A percentile compares a stretch with the other conserved stretches of the same genome.
Evolutionary conservation across 1,139 yeast species (phyloP).

Genomic region (Ogataea hybrid): DNA sequence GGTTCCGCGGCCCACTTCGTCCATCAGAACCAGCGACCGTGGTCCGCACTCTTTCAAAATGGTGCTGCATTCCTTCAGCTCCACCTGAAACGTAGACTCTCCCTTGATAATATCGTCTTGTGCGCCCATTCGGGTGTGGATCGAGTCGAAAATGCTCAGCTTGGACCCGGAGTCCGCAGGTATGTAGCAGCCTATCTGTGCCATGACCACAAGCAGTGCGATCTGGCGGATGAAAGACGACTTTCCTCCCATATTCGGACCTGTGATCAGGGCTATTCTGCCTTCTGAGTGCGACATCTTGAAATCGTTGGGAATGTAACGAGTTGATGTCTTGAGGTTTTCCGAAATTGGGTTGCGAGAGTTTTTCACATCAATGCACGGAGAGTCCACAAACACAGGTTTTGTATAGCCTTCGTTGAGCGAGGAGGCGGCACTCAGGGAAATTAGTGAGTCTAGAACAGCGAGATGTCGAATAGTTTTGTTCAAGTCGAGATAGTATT

Average conservation of each 20-base stretch:
- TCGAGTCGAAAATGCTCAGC: conserved; percentile 59
- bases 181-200: conserved; percentile 49
- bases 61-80: conserved; percentile 61
- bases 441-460: conserved; percentile 68
- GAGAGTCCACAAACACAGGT: conserved; percentile 56
- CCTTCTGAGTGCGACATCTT: conserved; percentile 42
- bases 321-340: conserved; percentile 27
- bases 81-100: conserved; percentile 76
- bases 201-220: conserved; percentile 54
- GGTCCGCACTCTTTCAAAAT: conserved; percentile 47
- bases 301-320: conserved; percentile 71
- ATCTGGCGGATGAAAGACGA: conserved; percentile 66
- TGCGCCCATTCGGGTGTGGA: conserved; percentile 68
- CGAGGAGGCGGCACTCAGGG: conserved; percentile 63
- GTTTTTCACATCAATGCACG: conserved; percentile 48
- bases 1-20: conserved; percentile 78
- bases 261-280: conserved; percentile 56
- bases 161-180: conserved; percentile 40
- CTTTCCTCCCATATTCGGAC: conserved; percentile 80
- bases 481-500: conserved; percentile 50
- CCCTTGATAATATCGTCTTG: conserved; percentile 66
- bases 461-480: conserved; percentile 53
- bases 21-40: conserved; percentile 57
- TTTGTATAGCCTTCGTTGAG: conserved; percentile 45
- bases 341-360: conserved; percentile 86